Conservation (phyloP, 768 basidiomycete genomes). For the Amanita rubescens region DNA sequence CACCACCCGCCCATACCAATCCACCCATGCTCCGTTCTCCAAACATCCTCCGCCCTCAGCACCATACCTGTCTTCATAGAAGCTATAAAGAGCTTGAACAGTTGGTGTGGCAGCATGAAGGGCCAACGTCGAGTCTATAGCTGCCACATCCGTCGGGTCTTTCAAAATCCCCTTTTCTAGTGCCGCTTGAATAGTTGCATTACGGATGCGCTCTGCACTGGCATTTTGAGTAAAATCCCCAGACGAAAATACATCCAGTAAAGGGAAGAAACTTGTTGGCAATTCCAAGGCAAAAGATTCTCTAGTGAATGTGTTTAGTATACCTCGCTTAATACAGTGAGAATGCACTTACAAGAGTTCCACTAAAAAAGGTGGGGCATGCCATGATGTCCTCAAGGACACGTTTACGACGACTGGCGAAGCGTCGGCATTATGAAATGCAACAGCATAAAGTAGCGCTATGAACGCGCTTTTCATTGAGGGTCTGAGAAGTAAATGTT, state of each 20-base stretch:
- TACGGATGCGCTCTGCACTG: slow-evolving; percentile 40
- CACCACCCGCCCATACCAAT: slow-evolving; percentile 71
- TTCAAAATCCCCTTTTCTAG: slow-evolving; percentile 39
- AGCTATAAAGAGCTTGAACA: slow-evolving; percentile 77
- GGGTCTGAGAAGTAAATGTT: neutral
- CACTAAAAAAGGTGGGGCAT: slow-evolving; percentile 51
- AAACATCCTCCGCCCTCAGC: neutral
- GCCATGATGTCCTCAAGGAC: slow-evolving; percentile 57
- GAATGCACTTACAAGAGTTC: slow-evolving; percentile 45
- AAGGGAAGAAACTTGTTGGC: slow-evolving; percentile 65
- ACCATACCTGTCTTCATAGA: slow-evolving; percentile 42
- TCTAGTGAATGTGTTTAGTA: slow-evolving; percentile 44
- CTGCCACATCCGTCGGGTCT: slow-evolving; percentile 41
- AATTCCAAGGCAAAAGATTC: slow-evolving; percentile 77
- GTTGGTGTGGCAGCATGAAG: slow-evolving; percentile 75
- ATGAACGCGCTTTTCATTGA: slow-evolving; percentile 1
- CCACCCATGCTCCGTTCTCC: slow-evolving; percentile 55
- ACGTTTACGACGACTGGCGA: slow-evolving; percentile 42
- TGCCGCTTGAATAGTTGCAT: slow-evolving; percentile 45
- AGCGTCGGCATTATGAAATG: neutral
- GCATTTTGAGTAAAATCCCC: slow-evolving; percentile 33
- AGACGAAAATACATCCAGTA: slow-evolving; percentile 58
- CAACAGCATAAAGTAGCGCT: neutral
- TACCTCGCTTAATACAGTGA: neutral
- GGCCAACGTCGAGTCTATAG: slow-evolving; percentile 66